These are phyloP conservation scores for Gyromitra esculenta DNA, from an alignment of 2,329 filamentous ascomycete species.

Conservation along the genomic window DNA sequence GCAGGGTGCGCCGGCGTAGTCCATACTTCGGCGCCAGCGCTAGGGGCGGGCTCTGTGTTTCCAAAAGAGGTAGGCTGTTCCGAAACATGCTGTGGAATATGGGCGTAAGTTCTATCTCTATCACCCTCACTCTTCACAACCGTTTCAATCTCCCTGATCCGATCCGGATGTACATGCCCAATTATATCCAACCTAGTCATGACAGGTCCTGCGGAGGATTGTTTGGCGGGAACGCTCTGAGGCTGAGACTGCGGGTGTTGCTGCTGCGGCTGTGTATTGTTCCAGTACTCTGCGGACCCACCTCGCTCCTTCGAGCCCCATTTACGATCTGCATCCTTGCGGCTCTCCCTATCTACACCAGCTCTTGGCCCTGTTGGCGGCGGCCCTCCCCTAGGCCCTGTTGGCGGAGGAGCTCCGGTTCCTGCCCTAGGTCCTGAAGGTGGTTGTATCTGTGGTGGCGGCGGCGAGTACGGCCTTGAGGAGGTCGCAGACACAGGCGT, in stretches of 20 bases:
- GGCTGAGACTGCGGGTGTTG: constrained; percentile 32
- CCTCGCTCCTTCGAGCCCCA: constrained; percentile 46
- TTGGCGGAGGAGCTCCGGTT: constrained; percentile 43
- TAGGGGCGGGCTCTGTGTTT: constrained; percentile 21
- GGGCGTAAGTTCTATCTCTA: constrained; percentile 39
- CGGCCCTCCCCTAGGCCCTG: constrained; percentile 49
- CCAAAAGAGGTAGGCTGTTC: constrained; percentile 42
- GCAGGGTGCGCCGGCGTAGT: constrained; percentile 36
- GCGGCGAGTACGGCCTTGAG: constrained; percentile 49
- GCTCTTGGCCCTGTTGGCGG: constrained; percentile 54
- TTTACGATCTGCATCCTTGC: constrained; percentile 49
- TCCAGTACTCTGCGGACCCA: constrained; percentile 51
- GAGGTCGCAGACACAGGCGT: constrained; percentile 49
- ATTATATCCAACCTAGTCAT: constrained; percentile 37
- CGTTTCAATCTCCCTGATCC: constrained; percentile 53
- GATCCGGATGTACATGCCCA: constrained; percentile 51
- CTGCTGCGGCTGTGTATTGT: constrained; percentile 24
- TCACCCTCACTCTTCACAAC: constrained; percentile 50
- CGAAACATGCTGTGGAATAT: constrained; percentile 40
- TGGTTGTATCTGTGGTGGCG: constrained; percentile 33
- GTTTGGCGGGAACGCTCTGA: constrained; percentile 18
- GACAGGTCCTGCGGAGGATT: background rate
- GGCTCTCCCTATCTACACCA: constrained; percentile 33
- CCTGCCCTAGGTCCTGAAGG: constrained; percentile 47
- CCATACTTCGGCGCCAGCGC: constrained; percentile 32